Evolutionary conservation across 805 yeast species (phyloP), one percentile per base, ranked within the genome.

Genomic region (Yamadazyma tumulicola): DNA sequence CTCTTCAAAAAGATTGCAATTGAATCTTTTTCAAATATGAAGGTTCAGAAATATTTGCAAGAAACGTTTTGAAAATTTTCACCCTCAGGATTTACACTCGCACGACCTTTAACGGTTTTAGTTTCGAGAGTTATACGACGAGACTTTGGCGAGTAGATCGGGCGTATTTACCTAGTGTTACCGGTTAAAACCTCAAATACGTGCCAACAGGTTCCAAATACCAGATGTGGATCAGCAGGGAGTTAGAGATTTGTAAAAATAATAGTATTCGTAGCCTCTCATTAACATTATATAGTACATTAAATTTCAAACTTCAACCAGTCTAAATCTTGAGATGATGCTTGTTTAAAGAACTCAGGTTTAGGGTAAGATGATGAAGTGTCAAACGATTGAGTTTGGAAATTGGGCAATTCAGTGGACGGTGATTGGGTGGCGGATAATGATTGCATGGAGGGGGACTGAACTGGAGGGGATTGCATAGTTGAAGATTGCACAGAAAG

Each of bases 251-350:
- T 20, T 20, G 23, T 20, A 20, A 20, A 20, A 11, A 20, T 20
- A 20, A 9, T 9, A 11, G 23, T 20, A 9, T 9, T 20, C 23
- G 23, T 20, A 24, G 14, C 14, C 27, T 24, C 27, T 24, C 14
- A 24, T 24, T 38, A 29, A 28, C 41, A 26, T 38, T 38, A 34
- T 37, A 34, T 33, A 35, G 34, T 37, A 41, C 41, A 37, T 31
- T 42, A 48, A 8, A 50, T 47, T 20, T 52, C 57, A 41, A 52
- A 52, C 37, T 52, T 52, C 26, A 52, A 43, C 57, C 57, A 52
- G 38, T 51, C 56, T 20, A 52, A 44, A 37, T 52, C 57, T 38
- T 49, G 46, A 24, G 7, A 12, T 20, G 32, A 12, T 21, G 14
- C 36, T 31, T 37, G 42, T 13, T 26, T 32, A 14, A 43, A 34